phyloP scores from a whole-genome alignment of 1,284 basidiomycete genomes.

The Boletellus deceptivus region DNA sequence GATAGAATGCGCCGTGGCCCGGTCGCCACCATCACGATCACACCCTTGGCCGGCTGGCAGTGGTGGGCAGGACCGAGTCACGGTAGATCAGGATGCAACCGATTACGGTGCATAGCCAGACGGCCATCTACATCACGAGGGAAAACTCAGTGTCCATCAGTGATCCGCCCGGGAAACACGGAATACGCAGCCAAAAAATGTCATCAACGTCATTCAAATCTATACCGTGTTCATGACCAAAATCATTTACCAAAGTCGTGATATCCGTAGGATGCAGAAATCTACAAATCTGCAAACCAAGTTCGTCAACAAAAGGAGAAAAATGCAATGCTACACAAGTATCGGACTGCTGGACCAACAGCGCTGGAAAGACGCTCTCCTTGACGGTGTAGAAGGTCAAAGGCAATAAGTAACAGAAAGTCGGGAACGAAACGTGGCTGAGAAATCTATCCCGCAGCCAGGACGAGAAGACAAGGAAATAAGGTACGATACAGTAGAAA shows the following conservation, averaged over 20 bases:
- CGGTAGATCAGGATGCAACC: conserved; percentile 8
- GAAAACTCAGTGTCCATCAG: not conserved
- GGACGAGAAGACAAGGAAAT: conserved; percentile 26
- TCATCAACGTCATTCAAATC: too few species aligned
- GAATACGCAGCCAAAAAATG: too few species aligned
- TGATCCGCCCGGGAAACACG: conserved; percentile 17
- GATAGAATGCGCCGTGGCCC: too few species aligned
- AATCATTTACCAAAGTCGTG: conserved; percentile 20
- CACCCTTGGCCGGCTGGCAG: too few species aligned
- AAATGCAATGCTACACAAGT: conserved; percentile 37
- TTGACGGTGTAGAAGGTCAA: conserved; percentile 27
- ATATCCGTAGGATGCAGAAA: conserved; percentile 26
- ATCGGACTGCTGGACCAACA: conserved; percentile 34
- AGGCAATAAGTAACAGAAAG: conserved; percentile 35
- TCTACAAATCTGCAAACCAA: conserved; percentile 29
- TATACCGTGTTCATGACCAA: conserved; percentile 22
- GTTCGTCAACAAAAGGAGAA: conserved; percentile 23
- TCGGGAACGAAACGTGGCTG: conserved; percentile 21
- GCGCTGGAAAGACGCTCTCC: conserved; percentile 28
- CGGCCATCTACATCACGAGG: too few species aligned
- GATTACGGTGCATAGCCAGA: not conserved
- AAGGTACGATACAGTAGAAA: conserved; percentile 35
- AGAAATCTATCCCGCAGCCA: conserved; percentile 34
- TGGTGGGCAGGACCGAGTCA: not conserved
- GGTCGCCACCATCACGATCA: too few species aligned